phyloP scores from a whole-genome alignment of 148 eudicot genomes.

The Vaccinium vitisidaea region DNA sequence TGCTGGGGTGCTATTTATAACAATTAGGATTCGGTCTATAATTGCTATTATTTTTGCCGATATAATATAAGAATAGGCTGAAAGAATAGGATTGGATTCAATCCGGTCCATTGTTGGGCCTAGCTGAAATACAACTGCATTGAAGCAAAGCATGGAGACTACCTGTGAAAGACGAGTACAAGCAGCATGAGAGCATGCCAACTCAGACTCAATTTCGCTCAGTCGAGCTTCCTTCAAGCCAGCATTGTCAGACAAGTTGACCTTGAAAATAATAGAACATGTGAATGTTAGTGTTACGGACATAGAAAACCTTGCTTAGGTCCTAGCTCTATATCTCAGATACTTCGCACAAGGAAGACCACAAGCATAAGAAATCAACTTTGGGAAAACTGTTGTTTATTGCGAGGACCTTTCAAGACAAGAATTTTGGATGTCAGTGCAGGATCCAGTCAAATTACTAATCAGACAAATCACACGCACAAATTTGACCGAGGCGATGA shows the following conservation, averaged over 20 bases:
- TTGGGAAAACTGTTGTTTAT: not conserved
- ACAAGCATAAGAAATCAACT: conserved; percentile 5
- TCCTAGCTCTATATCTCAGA: not conserved
- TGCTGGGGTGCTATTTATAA: not conserved
- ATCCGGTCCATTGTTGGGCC: too few relatives aligned
- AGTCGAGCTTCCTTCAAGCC: conserved; percentile 66
- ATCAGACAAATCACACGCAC: not conserved
- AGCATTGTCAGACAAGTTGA: conserved; percentile 63
- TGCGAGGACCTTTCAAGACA: not conserved
- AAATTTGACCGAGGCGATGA: not conserved
- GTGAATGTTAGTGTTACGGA: not conserved
- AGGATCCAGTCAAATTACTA: not conserved
- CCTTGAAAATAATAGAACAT: conserved; percentile 30
- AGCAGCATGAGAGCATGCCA: conserved; percentile 58
- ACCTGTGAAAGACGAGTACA: conserved; percentile 61
- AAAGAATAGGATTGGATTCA: not conserved
- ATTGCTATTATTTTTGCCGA: too few relatives aligned
- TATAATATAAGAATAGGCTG: too few relatives aligned
- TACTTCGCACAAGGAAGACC: not conserved
- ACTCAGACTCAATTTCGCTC: conserved; percentile 68
- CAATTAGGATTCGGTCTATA: not conserved
- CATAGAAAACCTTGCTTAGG: not conserved
- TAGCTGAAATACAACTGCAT: not conserved
- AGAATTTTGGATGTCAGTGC: not conserved
- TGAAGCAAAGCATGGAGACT: not conserved